Conservation (phyloP, 192 early-diverging fungal genomes). For the Chytriomyces sp. region DNA sequence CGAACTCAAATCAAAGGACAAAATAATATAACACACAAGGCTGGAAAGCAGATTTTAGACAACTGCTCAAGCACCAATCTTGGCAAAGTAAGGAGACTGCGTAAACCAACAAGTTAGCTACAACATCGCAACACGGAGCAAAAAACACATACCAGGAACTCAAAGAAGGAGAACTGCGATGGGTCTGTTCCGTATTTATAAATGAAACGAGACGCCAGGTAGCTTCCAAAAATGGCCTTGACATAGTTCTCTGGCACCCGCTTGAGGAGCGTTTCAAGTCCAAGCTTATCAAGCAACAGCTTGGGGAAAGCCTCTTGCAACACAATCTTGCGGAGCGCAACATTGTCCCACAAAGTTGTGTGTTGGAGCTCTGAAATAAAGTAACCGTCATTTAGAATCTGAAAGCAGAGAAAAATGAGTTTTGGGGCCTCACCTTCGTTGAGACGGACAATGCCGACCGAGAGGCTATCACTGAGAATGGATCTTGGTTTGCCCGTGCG, state of each 20-base stretch:
- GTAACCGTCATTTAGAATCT: too few relatives aligned
- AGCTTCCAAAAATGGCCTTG: slow-evolving; percentile 96
- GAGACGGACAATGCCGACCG: slow-evolving; percentile 89
- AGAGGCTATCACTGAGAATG: slow-evolving; percentile 88
- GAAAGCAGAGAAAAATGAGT: too few relatives aligned
- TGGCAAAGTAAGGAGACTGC: slow-evolving; percentile 69
- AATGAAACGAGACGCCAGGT: slow-evolving; percentile 92
- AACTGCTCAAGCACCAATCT: slow-evolving; percentile 33
- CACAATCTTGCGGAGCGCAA: slow-evolving; percentile 76
- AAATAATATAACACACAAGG: background rate
- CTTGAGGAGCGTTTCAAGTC: slow-evolving; percentile 84
- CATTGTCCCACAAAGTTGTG: slow-evolving; percentile 93
- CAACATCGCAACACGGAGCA: too few relatives aligned
- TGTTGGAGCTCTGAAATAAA: slow-evolving; percentile 90
- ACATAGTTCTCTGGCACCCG: slow-evolving; percentile 93
- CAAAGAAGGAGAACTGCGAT: slow-evolving; percentile 96
- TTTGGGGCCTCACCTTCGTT: too few relatives aligned
- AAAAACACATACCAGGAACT: too few relatives aligned
- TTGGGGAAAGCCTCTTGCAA: slow-evolving; percentile 92
- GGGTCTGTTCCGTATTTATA: slow-evolving; percentile 95
- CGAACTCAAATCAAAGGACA: too few relatives aligned
- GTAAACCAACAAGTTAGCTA: too few relatives aligned
- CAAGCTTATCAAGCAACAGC: slow-evolving; percentile 85
- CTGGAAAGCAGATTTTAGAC: background rate
- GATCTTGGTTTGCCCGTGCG: slow-evolving; percentile 78